These are phyloP conservation scores for Cryphonectria radicalis DNA, from an alignment of 2,329 filamentous ascomycete species.

Conservation along the genomic window DNA sequence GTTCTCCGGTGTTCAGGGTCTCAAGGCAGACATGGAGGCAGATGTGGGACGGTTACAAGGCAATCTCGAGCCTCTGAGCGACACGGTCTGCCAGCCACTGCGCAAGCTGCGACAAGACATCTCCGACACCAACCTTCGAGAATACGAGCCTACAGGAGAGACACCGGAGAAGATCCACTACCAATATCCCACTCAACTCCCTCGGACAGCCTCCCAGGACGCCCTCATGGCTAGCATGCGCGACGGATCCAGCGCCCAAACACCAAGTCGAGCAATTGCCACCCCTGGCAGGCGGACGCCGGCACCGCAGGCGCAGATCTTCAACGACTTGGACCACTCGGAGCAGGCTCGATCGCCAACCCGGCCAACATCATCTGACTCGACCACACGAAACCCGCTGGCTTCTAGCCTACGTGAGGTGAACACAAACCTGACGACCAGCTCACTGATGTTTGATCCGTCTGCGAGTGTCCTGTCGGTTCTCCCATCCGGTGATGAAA, in stretches of 20 bases:
- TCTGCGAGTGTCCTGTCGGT: conserved; percentile 47
- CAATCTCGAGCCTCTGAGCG: conserved; percentile 63
- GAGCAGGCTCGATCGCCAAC: conserved; percentile 31
- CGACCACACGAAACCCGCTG: conserved; percentile 37
- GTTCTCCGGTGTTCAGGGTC: conserved; percentile 67
- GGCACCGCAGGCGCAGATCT: conserved; percentile 30
- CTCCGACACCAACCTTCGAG: conserved; percentile 65
- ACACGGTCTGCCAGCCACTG: conserved; percentile 70
- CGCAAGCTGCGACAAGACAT: conserved; percentile 73
- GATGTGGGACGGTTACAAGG: conserved; percentile 63
- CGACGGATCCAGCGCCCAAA: conserved; percentile 17
- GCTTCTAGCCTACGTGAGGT: conserved; percentile 59
- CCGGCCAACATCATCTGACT: conserved; percentile 34
- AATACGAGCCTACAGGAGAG: conserved; percentile 83
- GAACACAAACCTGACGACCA: conserved; percentile 51
- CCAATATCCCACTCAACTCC: conserved; percentile 77
- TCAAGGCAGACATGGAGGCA: conserved; percentile 70
- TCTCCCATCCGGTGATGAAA: conserved; percentile 40
- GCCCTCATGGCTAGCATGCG: conserved; percentile 47
- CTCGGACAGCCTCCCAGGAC: conserved; percentile 66
- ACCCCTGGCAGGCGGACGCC: conserved; percentile 42
- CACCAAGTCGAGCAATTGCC: conserved; percentile 20
- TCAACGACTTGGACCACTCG: conserved; percentile 33
- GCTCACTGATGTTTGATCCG: conserved; percentile 46
- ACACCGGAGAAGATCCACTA: conserved; percentile 85